Evolutionary conservation across 768 basidiomycete species (phyloP).

Genomic region (Lactarius trivialis): DNA sequence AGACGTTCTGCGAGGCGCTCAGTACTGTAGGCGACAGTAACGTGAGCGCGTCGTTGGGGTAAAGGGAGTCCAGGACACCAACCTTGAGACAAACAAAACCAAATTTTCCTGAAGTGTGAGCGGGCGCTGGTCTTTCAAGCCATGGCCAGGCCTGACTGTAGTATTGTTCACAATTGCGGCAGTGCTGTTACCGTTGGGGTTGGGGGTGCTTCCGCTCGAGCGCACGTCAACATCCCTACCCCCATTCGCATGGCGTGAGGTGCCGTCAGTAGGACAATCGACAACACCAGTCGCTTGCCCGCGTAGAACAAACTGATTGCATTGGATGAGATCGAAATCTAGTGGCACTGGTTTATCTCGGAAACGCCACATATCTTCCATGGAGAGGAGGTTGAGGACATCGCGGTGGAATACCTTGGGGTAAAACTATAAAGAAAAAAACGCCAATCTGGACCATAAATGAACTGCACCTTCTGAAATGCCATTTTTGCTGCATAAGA

Average conservation of each 20-base stretch:
- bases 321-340: conserved; percentile 68
- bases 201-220: conserved; percentile 23
- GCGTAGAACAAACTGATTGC: conserved; percentile 50
- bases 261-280: conserved; percentile 25
- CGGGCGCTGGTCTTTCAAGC: conserved; percentile 77
- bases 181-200: conserved; percentile 12
- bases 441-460: background rate
- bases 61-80: conserved; percentile 16
- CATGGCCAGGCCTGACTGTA: conserved; percentile 16
- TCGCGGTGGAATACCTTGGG: conserved; percentile 81
- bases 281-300: conserved; percentile 15
- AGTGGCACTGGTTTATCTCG: conserved; percentile 83
- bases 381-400: conserved; percentile 80
- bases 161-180: conserved; percentile 4
- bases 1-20: conserved; percentile 68
- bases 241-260: conserved; percentile 22
- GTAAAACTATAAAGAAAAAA: background rate
- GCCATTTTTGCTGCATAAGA: conserved; percentile 57
- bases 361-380: conserved; percentile 97
- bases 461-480: conserved; percentile 70
- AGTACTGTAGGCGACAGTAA: conserved; percentile 44
- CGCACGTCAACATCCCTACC: background rate
- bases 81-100: conserved; percentile 82
- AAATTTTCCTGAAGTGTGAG: conserved; percentile 77
- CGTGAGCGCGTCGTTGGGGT: background rate